Evolutionary conservation across 208 protist species (phyloP).

Genomic region (Leishmania tropica): DNA sequence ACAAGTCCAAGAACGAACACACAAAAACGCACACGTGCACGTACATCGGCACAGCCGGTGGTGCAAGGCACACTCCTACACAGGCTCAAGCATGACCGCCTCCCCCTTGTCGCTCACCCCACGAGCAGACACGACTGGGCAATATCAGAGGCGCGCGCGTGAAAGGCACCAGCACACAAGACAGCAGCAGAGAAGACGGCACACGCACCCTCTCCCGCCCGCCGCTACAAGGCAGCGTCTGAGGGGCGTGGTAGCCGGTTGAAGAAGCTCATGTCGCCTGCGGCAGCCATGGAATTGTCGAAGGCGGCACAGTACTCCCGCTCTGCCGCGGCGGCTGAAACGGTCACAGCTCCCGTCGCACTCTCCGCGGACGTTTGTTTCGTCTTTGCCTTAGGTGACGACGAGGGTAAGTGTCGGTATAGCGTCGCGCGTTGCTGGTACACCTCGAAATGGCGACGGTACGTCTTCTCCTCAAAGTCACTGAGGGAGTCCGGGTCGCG

Average conservation of each 20-base stretch:
- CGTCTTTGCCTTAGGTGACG: neutral
- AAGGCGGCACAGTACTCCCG: constrained; percentile 16
- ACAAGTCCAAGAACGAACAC: neutral
- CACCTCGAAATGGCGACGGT: constrained; percentile 59
- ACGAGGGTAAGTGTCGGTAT: constrained; percentile 34
- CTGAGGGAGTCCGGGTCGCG: constrained; percentile 60
- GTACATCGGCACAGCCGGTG: neutral
- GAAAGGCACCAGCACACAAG: neutral
- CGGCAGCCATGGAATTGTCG: neutral
- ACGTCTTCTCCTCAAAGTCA: constrained; percentile 64
- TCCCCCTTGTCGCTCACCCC: neutral
- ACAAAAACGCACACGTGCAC: neutral
- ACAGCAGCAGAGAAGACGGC: neutral
- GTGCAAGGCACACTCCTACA: neutral
- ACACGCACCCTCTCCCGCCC: neutral
- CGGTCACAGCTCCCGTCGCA: neutral
- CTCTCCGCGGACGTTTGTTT: neutral
- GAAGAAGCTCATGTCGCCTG: constrained; percentile 10
- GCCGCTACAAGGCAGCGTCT: neutral
- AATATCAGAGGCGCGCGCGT: neutral
- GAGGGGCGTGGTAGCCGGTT: constrained; percentile 22
- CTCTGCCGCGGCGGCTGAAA: neutral
- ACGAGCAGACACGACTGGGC: neutral
- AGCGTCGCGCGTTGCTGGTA: constrained; percentile 68
- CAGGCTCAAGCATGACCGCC: neutral